A percentile compares a stretch with the other conserved stretches of the same genome.
Conservation (phyloP, 768 basidiomycete genomes). For the Podaxis sp. region DNA sequence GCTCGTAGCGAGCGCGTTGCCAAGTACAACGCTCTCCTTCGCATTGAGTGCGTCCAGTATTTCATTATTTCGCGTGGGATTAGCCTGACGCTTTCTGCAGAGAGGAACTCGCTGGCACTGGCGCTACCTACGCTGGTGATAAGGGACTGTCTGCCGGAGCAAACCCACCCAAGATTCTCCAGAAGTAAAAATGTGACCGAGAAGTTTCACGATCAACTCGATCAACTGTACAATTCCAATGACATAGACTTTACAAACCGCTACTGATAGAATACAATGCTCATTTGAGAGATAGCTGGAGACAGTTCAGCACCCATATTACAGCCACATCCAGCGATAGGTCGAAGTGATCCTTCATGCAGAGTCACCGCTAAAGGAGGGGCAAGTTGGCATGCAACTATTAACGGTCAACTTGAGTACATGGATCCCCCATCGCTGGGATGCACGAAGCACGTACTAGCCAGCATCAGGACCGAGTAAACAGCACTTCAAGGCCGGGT, state of each 20-base stretch:
- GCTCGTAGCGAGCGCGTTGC: conserved; percentile 95
- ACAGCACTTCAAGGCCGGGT: neutral
- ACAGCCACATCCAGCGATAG: neutral
- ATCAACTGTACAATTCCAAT: neutral
- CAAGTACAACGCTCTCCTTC: conserved; percentile 88
- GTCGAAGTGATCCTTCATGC: neutral
- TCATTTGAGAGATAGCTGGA: neutral
- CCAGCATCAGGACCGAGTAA: neutral
- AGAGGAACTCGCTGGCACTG: conserved; percentile 61
- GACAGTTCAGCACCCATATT: too few species aligned
- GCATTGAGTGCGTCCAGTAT: conserved; percentile 69
- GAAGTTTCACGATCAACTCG: neutral
- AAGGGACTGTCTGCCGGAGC: conserved; percentile 79
- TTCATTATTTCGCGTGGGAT: neutral
- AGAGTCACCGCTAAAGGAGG: neutral
- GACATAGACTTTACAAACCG: neutral
- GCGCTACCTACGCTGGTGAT: conserved; percentile 71
- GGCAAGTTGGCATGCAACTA: neutral
- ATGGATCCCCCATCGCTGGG: neutral
- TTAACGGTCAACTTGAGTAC: neutral
- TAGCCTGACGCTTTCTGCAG: conserved; percentile 16
- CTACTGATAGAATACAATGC: neutral
- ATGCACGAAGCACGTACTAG: neutral
- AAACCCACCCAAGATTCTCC: conserved; percentile 68
- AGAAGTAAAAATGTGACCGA: conserved; percentile 45